These are phyloP conservation scores for Alternaria arborescens DNA, from an alignment of 2,329 filamentous ascomycete species.

Conservation along the genomic window DNA sequence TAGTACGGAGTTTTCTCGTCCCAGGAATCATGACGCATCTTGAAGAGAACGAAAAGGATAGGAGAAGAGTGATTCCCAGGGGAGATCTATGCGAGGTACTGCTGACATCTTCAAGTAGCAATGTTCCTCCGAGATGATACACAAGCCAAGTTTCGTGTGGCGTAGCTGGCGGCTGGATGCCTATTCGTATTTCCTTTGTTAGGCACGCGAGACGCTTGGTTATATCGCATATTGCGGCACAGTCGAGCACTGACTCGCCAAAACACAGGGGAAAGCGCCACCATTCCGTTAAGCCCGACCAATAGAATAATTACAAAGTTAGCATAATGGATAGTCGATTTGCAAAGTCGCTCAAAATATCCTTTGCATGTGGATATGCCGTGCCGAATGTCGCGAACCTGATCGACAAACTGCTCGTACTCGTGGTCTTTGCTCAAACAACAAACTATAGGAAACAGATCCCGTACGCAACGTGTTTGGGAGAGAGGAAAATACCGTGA, in stretches of 20 bases:
- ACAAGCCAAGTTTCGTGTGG: background rate
- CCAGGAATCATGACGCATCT: background rate
- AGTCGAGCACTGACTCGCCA: background rate
- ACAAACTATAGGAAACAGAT: background rate
- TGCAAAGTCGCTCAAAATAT: background rate
- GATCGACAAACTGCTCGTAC: slow-evolving; percentile 4
- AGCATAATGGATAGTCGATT: background rate
- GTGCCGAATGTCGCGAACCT: background rate
- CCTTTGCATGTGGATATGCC: background rate
- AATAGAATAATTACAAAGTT: background rate
- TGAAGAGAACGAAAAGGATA: background rate
- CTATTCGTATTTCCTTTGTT: slow-evolving; percentile 1
- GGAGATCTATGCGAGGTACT: background rate
- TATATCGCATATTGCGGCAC: slow-evolving; percentile 2
- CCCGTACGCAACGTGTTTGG: background rate
- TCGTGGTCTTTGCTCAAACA: slow-evolving; percentile 2
- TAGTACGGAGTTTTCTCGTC: background rate
- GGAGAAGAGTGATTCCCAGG: background rate
- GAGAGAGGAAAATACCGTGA: background rate
- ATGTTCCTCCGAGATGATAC: background rate
- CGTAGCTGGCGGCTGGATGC: slow-evolving; percentile 1
- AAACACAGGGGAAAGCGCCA: slow-evolving; percentile 4
- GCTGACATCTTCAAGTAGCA: background rate
- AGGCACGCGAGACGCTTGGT: background rate
- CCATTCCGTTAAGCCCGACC: background rate